A percentile compares a stretch with the other conserved stretches of the same genome.
Evolutionary conservation across 805 yeast genomes (phyloP).

Genomic region (Grigorovia jiainica): DNA sequence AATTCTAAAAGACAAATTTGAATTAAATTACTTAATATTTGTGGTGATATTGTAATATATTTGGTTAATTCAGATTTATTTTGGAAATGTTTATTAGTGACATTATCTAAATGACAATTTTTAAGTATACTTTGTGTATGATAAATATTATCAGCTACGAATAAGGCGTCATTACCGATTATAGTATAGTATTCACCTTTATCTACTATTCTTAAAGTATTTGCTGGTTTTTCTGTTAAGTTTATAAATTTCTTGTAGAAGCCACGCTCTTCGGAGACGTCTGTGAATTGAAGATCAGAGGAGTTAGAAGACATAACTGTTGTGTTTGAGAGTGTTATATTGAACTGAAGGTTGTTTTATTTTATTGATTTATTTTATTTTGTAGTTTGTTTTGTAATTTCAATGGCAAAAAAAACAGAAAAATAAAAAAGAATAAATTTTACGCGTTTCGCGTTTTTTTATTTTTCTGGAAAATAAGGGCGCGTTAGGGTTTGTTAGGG

Average conservation of each 20-base stretch:
- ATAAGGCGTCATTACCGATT: constrained; percentile 65
- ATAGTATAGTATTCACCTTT: constrained; percentile 73
- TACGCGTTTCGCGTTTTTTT: too few species aligned
- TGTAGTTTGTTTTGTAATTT: too few species aligned
- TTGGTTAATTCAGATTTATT: constrained; percentile 14
- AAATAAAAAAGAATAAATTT: too few species aligned
- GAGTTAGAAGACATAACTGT: constrained; percentile 30
- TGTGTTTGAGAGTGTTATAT: background rate
- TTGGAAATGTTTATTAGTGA: constrained; percentile 31
- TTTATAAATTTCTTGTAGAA: constrained; percentile 40
- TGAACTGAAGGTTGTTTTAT: background rate
- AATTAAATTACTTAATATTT: constrained; percentile 58
- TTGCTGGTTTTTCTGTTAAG: constrained; percentile 40
- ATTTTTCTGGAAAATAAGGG: too few species aligned
- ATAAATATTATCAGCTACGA: constrained; percentile 76
- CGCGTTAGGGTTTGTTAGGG: too few species aligned
- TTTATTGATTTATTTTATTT: background rate
- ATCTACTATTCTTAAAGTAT: constrained; percentile 65
- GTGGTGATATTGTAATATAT: constrained; percentile 70
- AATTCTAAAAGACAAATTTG: constrained; percentile 58
- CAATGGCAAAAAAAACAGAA: too few species aligned
- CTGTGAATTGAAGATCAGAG: constrained; percentile 51
- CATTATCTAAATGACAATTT: constrained; percentile 27
- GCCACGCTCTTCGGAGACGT: constrained; percentile 39
- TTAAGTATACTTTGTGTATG: constrained; percentile 78